These are phyloP conservation scores for Aspergillus cejpii DNA, from an alignment of 2,329 filamentous ascomycete species.

Conservation along the genomic window DNA sequence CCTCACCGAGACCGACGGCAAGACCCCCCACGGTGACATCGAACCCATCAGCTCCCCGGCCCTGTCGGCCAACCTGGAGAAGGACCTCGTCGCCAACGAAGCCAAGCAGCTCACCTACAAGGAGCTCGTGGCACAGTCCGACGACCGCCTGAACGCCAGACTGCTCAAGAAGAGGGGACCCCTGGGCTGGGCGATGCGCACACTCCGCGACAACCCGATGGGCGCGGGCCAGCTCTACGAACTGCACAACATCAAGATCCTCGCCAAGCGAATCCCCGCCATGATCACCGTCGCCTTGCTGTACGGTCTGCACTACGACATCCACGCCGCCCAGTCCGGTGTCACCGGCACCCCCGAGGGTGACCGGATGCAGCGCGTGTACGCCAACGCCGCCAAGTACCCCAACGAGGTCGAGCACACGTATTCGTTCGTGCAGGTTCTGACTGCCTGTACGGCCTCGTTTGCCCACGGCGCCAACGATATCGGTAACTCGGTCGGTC, in stretches of 20 bases:
- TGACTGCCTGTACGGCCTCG: constrained; percentile 48
- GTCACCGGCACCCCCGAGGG: constrained; percentile 66
- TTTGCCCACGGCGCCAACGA: constrained; percentile 68
- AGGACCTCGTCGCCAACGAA: constrained; percentile 43
- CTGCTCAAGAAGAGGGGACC: constrained; percentile 59
- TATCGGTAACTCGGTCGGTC: constrained; percentile 63
- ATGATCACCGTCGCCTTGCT: constrained; percentile 56
- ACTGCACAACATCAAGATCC: constrained; percentile 58
- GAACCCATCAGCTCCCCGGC: constrained; percentile 18
- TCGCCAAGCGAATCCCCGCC: constrained; percentile 62
- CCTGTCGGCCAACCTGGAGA: constrained; percentile 27
- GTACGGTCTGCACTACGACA: constrained; percentile 76
- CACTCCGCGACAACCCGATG: constrained; percentile 65
- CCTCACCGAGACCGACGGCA: constrained; percentile 43
- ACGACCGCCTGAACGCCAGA: constrained; percentile 55
- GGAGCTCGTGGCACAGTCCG: constrained; percentile 52
- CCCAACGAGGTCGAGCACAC: constrained; percentile 62
- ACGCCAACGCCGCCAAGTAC: constrained; percentile 58
- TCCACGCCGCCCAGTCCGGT: constrained; percentile 67
- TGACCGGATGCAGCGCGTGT: constrained; percentile 62
- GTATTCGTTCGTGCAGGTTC: constrained; percentile 49
- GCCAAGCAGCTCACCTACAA: constrained; percentile 53
- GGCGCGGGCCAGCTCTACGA: constrained; percentile 69
- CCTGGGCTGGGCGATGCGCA: constrained; percentile 78
- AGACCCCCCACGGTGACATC: constrained; percentile 29